phyloP scores from a whole-genome alignment of 2,329 filamentous ascomycete species.

The Diaporthe sp. region DNA sequence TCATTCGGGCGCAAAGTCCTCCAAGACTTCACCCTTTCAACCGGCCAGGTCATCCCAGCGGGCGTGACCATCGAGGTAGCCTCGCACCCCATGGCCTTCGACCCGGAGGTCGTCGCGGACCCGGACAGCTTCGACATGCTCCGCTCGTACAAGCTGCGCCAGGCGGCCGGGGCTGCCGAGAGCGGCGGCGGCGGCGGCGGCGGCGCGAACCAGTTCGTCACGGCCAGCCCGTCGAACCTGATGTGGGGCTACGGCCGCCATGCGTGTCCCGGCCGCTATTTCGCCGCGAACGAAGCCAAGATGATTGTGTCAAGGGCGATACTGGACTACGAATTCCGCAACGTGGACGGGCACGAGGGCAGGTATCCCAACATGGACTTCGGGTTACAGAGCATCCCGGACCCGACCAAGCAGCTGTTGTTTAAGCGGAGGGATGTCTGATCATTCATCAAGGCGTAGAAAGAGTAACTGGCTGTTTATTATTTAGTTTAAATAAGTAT shows the following conservation, averaged over 20 bases:
- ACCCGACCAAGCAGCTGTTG: conserved; percentile 45
- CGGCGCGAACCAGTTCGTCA: conserved; percentile 56
- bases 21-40: conserved; percentile 65
- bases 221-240: conserved; percentile 51
- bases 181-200: conserved; percentile 49
- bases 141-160: conserved; percentile 55
- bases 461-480: neutral
- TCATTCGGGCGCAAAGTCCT: conserved; percentile 66
- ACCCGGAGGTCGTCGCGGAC: conserved; percentile 54
- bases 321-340: conserved; percentile 49
- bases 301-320: conserved; percentile 50
- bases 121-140: conserved; percentile 56
- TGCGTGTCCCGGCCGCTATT: conserved; percentile 56
- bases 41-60: conserved; percentile 64
- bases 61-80: conserved; percentile 61
- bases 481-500: neutral
- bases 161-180: conserved; percentile 47
- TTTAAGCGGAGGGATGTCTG: conserved; percentile 43
- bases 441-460: neutral
- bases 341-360: conserved; percentile 44
- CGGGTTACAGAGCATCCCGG: conserved; percentile 44
- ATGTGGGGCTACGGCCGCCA: conserved; percentile 58
- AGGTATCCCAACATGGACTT: conserved; percentile 48
- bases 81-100: conserved; percentile 52
- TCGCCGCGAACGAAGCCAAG: conserved; percentile 55